Evolutionary conservation across 306 rosid species (phyloP), one percentile per base, ranked within the genome.

Genomic region (Vigna angularis): DNA sequence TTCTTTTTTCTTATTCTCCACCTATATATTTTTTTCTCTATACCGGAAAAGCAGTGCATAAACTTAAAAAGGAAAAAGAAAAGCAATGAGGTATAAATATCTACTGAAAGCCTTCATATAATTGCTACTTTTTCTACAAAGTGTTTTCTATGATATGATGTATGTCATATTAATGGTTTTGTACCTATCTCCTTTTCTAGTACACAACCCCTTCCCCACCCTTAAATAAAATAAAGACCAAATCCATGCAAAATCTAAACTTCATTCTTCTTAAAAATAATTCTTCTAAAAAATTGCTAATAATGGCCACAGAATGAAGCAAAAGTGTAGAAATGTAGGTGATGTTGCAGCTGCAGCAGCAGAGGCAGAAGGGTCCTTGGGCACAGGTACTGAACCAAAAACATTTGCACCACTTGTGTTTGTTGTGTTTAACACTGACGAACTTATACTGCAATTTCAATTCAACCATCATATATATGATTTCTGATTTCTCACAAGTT

Each of bases 371-470:
- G 94, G 94, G 53, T 72, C 78, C 22, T 82, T 71, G 4, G 94
- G 97, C 6, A 80, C 88, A 30, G 97, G 97, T 14, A 83, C 95
- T 3, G 90, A 87, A 16, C 97, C 97, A 69, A 90, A 90, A 57
- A 92, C 90, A 56, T 88, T 90, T 66, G 97, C 87, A 30, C 97
- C 97, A 24, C 86, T 90, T 45, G 97, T 84, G 85, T 79, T 91
- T 67, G 94, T 92, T 77, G 90, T 90, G 87, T 92, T 90, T 20
- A 92, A 78, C 8, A 90, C 72, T 63, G 97, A 85, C 74, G 95
- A 85, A 76, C 86, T 92, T 17, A 90, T 90, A 59, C 97, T 92
- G 93, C 86, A 88, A 83, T n/a, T 36, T 75, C 40, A 70, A 28
- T 36, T 78, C 40, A 70, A 28, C 17, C 40, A 53, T 34, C 57